phyloP scores from a whole-genome alignment of 345 rosid species.

The Kernera saxatilis region DNA sequence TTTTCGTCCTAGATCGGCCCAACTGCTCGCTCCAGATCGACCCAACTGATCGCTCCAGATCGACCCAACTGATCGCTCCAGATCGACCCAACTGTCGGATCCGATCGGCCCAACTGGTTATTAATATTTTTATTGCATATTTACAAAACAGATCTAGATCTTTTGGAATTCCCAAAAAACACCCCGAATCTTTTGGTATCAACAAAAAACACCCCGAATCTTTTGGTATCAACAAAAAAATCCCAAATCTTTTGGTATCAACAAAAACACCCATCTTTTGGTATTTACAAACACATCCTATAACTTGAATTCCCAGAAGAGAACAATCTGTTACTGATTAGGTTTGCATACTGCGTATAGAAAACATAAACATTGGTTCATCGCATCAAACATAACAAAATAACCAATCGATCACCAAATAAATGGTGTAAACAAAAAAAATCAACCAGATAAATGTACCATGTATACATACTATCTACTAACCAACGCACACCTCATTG shows the following conservation, averaged over 20 bases:
- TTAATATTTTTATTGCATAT: neutral
- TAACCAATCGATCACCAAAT: neutral
- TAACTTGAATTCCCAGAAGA: constrained; percentile 2
- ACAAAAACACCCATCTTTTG: neutral
- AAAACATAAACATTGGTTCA: neutral
- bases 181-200: no score
- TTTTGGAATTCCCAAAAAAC: neutral
- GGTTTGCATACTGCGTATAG: constrained; percentile 1
- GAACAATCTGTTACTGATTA: neutral
- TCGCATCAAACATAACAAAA: neutral
- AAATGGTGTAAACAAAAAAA: neutral
- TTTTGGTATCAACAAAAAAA: neutral
- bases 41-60: no score
- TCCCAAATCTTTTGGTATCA: neutral
- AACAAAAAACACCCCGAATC: neutral
- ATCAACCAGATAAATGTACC: neutral
- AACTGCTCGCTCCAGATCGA: no score
- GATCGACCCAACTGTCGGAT: no score
- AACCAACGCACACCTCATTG: constrained; percentile 9
- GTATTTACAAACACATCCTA: neutral
- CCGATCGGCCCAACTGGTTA: no score
- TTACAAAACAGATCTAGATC: neutral
- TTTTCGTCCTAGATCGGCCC: no score
- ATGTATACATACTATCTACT: neutral
- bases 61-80: no score